A percentile compares a stretch with the other conserved stretches of the same genome.
These are phyloP conservation scores for Dothideomycetes sp. DNA, from an alignment of 2,329 filamentous ascomycete species.

Conservation along the genomic window DNA sequence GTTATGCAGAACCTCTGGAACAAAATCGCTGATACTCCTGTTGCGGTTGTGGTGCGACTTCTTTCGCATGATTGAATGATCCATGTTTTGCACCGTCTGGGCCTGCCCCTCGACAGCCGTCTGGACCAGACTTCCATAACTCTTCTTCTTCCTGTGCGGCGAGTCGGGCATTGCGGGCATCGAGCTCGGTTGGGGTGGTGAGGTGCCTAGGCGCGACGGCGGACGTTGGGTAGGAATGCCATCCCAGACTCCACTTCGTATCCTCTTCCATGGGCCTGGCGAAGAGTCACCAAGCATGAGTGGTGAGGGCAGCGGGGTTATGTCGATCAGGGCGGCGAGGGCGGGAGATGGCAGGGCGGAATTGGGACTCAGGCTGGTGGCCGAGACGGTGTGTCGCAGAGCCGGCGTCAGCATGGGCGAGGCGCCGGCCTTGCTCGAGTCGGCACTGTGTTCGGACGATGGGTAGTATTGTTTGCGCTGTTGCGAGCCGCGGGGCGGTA, in stretches of 20 bases:
- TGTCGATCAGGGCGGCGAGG: conserved; percentile 39
- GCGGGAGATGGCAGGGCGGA: conserved; percentile 40
- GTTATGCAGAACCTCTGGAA: conserved; percentile 60
- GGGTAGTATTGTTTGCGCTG: neutral
- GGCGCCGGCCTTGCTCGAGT: conserved; percentile 1
- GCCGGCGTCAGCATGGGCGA: conserved; percentile 8
- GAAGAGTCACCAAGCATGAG: conserved; percentile 31
- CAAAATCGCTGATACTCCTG: conserved; percentile 81
- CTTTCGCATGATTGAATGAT: conserved; percentile 11
- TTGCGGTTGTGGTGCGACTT: conserved; percentile 52
- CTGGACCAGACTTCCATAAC: conserved; percentile 36
- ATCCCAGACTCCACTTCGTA: conserved; percentile 25
- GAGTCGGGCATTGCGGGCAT: conserved; percentile 22
- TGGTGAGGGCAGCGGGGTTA: conserved; percentile 45
- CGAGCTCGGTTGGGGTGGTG: conserved; percentile 22
- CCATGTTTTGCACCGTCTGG: neutral
- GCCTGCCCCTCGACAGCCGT: conserved; percentile 29
- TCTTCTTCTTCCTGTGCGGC: conserved; percentile 37
- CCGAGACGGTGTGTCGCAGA: conserved; percentile 9
- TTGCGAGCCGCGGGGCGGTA: neutral
- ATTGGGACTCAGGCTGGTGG: conserved; percentile 21
- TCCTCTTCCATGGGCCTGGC: conserved; percentile 35
- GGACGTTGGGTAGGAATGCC: conserved; percentile 12
- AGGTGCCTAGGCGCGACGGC: conserved; percentile 25
- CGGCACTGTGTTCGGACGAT: neutral